These are phyloP conservation scores for Gonapodya sp. DNA, from an alignment of 192 early-diverging fungal genomes.

Conservation along the genomic window DNA sequence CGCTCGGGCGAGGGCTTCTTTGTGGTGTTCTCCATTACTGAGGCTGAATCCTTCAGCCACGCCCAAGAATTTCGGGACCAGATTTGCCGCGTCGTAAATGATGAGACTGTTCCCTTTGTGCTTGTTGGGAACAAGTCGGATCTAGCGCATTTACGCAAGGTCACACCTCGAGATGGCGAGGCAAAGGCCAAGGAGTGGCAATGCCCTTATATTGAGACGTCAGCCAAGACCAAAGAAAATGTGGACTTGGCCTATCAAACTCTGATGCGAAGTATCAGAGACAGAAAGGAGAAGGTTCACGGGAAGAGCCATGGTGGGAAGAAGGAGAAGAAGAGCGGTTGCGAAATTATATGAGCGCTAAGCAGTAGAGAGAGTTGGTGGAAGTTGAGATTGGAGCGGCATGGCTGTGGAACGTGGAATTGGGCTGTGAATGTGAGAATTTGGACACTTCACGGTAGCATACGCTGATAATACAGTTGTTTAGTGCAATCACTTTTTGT, in stretches of 20 bases:
- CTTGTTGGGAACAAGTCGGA: constrained; percentile 74
- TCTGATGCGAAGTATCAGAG: constrained; percentile 67
- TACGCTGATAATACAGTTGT: too few relatives aligned
- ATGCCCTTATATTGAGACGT: constrained; percentile 63
- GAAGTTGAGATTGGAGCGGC: too few relatives aligned
- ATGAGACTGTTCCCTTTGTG: constrained; percentile 73
- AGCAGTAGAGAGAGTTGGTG: too few relatives aligned
- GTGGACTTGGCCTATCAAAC: constrained; percentile 67
- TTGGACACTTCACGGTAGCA: too few relatives aligned
- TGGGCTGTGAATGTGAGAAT: too few relatives aligned
- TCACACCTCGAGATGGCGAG: constrained; percentile 44
- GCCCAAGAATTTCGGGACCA: constrained; percentile 79
- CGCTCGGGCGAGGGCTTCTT: constrained; percentile 17
- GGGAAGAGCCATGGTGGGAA: not conserved
- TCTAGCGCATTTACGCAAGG: constrained; percentile 48
- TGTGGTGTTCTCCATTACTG: constrained; percentile 74
- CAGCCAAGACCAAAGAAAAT: constrained; percentile 66
- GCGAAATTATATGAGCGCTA: not conserved
- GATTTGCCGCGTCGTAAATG: constrained; percentile 72
- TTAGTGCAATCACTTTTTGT: too few relatives aligned
- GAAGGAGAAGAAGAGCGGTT: constrained; percentile 9
- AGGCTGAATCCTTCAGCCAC: constrained; percentile 68
- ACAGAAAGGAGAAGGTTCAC: constrained; percentile 15
- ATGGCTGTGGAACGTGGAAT: too few relatives aligned
- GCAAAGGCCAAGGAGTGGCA: constrained; percentile 53